Percentiles rank a stretch among this genome's conserved stretches.
phyloP scores from a whole-genome alignment of 2,329 filamentous ascomycete species.

The Calonectria hawksworthii region DNA sequence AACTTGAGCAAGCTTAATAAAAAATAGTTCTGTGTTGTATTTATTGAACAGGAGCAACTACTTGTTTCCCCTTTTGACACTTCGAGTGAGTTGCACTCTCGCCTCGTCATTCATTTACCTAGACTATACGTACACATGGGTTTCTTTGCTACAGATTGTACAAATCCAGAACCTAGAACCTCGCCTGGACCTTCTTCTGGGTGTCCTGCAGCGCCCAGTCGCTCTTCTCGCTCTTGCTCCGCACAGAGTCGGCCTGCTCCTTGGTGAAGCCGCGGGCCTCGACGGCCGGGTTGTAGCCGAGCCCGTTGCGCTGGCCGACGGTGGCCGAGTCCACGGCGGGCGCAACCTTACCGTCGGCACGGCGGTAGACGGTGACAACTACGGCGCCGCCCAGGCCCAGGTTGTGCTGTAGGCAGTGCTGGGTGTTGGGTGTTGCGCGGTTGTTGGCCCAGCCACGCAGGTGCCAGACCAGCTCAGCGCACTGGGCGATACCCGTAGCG shows the following conservation, averaged over 20 bases:
- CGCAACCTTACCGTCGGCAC: constrained; percentile 81
- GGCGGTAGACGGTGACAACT: constrained; percentile 90
- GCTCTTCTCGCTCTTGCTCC: constrained; percentile 74
- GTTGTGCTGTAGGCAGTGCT: constrained; percentile 89
- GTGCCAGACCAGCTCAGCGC: constrained; percentile 95
- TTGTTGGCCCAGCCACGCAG: constrained; percentile 97
- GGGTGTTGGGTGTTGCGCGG: constrained; percentile 77
- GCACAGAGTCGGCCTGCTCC: constrained; percentile 78
- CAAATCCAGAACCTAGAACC: constrained; percentile 39
- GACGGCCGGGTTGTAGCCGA: constrained; percentile 94
- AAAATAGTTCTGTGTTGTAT: neutral
- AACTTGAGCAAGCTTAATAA: neutral
- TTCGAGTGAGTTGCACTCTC: neutral
- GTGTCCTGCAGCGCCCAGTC: constrained; percentile 84
- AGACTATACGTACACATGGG: neutral
- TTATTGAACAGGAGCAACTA: neutral
- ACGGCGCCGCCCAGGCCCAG: constrained; percentile 91
- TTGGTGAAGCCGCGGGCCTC: constrained; percentile 90
- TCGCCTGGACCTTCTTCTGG: constrained; percentile 56
- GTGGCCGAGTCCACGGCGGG: constrained; percentile 71
- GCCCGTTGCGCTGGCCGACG: constrained; percentile 74
- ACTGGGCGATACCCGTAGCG: constrained; percentile 95
- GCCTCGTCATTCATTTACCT: neutral
- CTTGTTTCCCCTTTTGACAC: neutral
- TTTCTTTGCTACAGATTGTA: neutral